A percentile compares a stretch with the other conserved stretches of the same genome.
Conservation (phyloP, 768 basidiomycete genomes). For the Solioccasus polychromus region DNA sequence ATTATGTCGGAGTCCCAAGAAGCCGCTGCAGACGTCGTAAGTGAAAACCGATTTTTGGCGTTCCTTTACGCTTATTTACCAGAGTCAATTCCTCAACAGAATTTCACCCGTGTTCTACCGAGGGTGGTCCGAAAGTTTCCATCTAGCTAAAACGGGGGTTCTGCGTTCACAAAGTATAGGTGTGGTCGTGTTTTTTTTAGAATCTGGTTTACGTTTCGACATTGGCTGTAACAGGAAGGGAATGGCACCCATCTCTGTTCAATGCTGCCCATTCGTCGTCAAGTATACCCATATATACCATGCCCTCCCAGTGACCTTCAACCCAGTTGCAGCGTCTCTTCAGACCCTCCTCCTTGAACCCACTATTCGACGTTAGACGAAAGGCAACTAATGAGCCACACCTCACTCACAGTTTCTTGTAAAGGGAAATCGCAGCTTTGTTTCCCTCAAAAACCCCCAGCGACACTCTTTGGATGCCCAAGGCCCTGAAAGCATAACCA, state of each 20-base stretch:
- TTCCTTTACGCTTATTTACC: no score
- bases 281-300: constrained; percentile 30
- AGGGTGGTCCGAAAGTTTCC: no score
- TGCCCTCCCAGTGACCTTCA: constrained; percentile 32
- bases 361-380: constrained; percentile 15
- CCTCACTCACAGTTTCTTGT: constrained; percentile 27
- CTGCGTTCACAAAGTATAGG: no score
- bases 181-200: no score
- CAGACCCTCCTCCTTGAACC: constrained; percentile 32
- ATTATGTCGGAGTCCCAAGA: no score
- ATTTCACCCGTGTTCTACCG: no score
- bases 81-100: no score
- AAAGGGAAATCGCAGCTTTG: constrained; percentile 16
- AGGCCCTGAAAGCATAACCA: constrained; percentile 21
- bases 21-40: no score
- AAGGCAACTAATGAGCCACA: background rate
- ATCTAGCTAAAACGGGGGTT: no score
- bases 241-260: background rate
- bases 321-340: constrained; percentile 30
- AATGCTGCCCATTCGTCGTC: constrained; percentile 30
- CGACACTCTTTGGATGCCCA: constrained; percentile 28
- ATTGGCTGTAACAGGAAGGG: no score
- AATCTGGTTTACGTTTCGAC: no score
- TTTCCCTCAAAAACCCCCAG: constrained; percentile 17
- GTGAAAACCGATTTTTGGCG: no score